A percentile compares a stretch with the other conserved stretches of the same genome.
phyloP scores from a whole-genome alignment of 352 stramenopile species.

The Plasmopara muralis region DNA sequence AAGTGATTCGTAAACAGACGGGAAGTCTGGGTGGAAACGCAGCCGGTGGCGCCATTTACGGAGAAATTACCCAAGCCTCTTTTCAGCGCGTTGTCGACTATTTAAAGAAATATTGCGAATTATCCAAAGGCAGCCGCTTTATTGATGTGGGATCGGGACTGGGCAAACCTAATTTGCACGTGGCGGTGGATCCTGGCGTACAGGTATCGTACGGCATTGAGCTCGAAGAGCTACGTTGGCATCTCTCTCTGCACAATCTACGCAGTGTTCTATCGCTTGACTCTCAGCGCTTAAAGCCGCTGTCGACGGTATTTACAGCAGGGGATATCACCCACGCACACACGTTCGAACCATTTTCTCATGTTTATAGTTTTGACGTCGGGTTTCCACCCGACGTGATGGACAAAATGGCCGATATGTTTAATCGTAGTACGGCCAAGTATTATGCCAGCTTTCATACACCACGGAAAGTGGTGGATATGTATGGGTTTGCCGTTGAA shows the following conservation, averaged over 20 bases:
- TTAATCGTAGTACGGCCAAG: conserved; percentile 83
- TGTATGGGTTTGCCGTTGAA: conserved; percentile 92
- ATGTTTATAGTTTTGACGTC: conserved; percentile 99
- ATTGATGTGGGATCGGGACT: conserved; percentile 96
- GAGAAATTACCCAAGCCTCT: conserved; percentile 94
- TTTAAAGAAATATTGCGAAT: conserved; percentile 89
- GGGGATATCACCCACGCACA: conserved; percentile 92
- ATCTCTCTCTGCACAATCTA: conserved; percentile 92
- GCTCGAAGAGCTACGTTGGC: conserved; percentile 92
- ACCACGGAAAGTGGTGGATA: conserved; percentile 88
- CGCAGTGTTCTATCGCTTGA: conserved; percentile 80
- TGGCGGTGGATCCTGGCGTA: conserved; percentile 92
- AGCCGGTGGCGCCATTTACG: conserved; percentile 95
- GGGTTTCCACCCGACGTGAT: conserved; percentile 96
- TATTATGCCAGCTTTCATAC: conserved; percentile 96
- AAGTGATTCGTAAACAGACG: conserved; percentile 91
- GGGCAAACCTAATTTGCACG: conserved; percentile 97
- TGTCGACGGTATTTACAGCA: conserved; percentile 85
- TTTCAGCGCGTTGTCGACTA: conserved; percentile 97
- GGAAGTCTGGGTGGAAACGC: conserved; percentile 93
- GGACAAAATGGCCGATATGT: conserved; percentile 89
- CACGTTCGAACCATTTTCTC: conserved; percentile 95
- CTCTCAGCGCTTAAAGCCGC: conserved; percentile 44
- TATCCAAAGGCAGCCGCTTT: conserved; percentile 87
- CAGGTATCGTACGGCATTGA: conserved; percentile 95